Percentiles rank a stretch among this genome's conserved stretches.
Conservation (phyloP, 2,329 filamentous ascomycete species). For the Aaosphaeria arxii region DNA sequence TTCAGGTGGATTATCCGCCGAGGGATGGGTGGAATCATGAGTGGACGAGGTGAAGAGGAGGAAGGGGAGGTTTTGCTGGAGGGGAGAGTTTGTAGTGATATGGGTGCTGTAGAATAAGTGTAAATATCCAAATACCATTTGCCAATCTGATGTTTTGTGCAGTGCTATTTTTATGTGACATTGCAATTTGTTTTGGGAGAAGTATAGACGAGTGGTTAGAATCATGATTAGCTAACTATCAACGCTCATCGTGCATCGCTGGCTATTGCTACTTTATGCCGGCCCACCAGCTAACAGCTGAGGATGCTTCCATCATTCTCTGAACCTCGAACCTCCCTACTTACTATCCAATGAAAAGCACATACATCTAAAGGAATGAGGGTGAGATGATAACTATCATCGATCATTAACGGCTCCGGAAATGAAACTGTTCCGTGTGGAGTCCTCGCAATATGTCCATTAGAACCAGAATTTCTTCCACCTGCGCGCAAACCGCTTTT, state of each 20-base stretch:
- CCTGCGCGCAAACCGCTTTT: neutral
- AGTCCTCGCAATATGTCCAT: slow-evolving; percentile 20
- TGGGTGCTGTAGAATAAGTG: neutral
- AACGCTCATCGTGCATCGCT: neutral
- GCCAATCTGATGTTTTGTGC: too few species aligned
- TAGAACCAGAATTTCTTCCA: slow-evolving; percentile 12
- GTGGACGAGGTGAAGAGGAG: slow-evolving; percentile 64
- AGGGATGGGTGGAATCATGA: slow-evolving; percentile 86
- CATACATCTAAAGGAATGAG: slow-evolving; percentile 14
- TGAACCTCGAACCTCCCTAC: neutral
- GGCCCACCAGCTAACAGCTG: neutral
- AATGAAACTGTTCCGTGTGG: slow-evolving; percentile 1
- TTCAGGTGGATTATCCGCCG: slow-evolving; percentile 79
- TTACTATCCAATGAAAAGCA: neutral
- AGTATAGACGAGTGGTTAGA: too few species aligned
- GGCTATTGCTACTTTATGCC: neutral
- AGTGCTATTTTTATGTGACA: too few species aligned
- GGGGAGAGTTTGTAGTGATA: neutral
- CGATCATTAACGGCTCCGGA: slow-evolving; percentile 12
- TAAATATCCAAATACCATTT: neutral
- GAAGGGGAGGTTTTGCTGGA: neutral
- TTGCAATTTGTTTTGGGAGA: too few species aligned
- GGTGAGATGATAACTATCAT: slow-evolving; percentile 25
- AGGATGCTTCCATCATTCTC: neutral
- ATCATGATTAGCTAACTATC: neutral